Conservation (phyloP, 768 basidiomycete genomes). For the Hygrophoropsis aurantiaca region DNA sequence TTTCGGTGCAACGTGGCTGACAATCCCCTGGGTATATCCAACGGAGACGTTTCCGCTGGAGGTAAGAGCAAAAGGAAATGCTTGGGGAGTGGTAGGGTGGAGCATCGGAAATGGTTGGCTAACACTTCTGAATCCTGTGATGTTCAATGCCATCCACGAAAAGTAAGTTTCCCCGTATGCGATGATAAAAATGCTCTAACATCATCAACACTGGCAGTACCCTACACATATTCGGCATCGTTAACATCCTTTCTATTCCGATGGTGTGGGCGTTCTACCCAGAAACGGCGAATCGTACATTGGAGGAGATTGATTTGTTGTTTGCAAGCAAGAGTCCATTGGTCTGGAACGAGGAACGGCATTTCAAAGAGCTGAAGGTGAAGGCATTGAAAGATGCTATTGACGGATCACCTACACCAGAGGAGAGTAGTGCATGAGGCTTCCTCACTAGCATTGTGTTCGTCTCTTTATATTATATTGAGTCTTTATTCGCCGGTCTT, state of each 20-base stretch:
- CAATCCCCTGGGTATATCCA: slow-evolving; percentile 40
- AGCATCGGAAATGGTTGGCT: slow-evolving; percentile 44
- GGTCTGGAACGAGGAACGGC: slow-evolving; percentile 44
- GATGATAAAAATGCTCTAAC: neutral
- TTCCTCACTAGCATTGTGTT: too few species aligned
- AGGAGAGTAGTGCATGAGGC: too few species aligned
- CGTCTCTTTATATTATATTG: too few species aligned
- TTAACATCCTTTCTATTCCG: slow-evolving; percentile 44
- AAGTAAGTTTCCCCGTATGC: slow-evolving; percentile 16
- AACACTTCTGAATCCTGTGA: slow-evolving; percentile 43
- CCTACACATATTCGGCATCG: slow-evolving; percentile 42
- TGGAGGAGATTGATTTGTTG: slow-evolving; percentile 46
- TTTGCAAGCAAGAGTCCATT: slow-evolving; percentile 44
- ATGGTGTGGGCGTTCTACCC: slow-evolving; percentile 47
- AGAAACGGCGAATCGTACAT: slow-evolving; percentile 44
- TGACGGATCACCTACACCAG: too few species aligned
- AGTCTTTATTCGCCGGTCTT: too few species aligned
- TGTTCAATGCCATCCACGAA: slow-evolving; percentile 41
- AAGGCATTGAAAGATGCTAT: too few species aligned
- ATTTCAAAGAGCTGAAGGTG: slow-evolving; percentile 37
- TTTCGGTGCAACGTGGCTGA: slow-evolving; percentile 48
- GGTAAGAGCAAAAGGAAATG: slow-evolving; percentile 45
- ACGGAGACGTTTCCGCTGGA: slow-evolving; percentile 44
- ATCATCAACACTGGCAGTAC: slow-evolving; percentile 26
- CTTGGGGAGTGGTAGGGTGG: slow-evolving; percentile 48